phyloP scores from a whole-genome alignment of 2,329 filamentous ascomycete species.

The Aspergillus persii region DNA sequence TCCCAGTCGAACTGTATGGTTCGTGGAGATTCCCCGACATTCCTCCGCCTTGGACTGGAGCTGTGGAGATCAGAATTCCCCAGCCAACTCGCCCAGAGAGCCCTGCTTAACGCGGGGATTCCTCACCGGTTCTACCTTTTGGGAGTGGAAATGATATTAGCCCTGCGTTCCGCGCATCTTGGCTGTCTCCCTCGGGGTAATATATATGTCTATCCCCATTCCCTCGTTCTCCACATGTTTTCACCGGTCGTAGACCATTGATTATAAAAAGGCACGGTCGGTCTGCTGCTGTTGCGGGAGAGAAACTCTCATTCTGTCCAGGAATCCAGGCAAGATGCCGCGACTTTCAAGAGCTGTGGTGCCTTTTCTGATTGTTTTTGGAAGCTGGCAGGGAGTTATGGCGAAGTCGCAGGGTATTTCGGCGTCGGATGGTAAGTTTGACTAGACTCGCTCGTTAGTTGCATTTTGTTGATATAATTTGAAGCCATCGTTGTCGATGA shows the following conservation, averaged over 20 bases:
- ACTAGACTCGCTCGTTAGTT: too few species aligned
- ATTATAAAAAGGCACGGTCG: background rate
- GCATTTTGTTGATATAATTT: too few species aligned
- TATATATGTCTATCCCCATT: background rate
- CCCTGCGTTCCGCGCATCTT: background rate
- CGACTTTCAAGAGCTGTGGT: background rate
- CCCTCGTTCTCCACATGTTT: background rate
- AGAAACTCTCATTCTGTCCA: background rate
- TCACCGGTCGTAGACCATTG: background rate
- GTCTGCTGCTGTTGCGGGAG: background rate
- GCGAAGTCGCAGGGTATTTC: background rate
- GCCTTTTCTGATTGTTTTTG: background rate
- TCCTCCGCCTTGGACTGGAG: constrained; percentile 1
- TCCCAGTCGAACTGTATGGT: background rate
- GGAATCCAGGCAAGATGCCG: background rate
- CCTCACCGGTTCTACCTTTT: background rate
- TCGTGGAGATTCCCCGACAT: constrained; percentile 2
- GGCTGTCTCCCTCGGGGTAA: background rate
- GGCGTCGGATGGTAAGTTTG: background rate
- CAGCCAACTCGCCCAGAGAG: too few species aligned
- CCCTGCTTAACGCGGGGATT: background rate
- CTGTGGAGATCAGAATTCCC: too few species aligned
- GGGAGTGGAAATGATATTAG: background rate
- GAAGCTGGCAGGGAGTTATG: background rate
- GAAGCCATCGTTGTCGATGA: constrained; percentile 53